These are phyloP conservation scores for Penicillium arizonense DNA, from an alignment of 495 filamentous ascomycete genomes.

Conservation along the genomic window DNA sequence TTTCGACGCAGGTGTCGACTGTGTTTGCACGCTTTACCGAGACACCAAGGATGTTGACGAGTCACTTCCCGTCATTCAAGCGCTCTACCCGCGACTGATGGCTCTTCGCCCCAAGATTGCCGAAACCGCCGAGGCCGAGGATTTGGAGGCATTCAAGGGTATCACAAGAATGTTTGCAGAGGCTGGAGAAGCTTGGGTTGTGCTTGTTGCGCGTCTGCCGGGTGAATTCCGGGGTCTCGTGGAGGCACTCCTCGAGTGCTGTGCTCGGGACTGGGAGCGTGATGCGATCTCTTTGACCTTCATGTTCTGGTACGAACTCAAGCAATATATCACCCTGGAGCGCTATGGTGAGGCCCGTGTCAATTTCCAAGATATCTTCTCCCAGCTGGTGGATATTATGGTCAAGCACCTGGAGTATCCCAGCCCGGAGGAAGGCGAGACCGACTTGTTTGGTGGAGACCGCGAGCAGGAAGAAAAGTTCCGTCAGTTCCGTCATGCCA, in stretches of 20 bases:
- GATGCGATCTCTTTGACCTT: constrained; percentile 92
- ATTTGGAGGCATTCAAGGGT: constrained; percentile 84
- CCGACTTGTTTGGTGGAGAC: constrained; percentile 92
- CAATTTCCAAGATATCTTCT: constrained; percentile 74
- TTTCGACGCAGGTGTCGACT: constrained; percentile 90
- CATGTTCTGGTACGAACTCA: constrained; percentile 97
- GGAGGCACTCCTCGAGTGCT: constrained; percentile 87
- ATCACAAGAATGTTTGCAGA: constrained; percentile 88
- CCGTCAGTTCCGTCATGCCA: constrained; percentile 90
- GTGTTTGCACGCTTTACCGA: constrained; percentile 82
- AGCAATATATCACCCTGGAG: constrained; percentile 90
- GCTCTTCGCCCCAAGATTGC: constrained; percentile 76
- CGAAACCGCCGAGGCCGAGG: constrained; percentile 72
- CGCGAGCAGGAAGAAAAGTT: constrained; percentile 96
- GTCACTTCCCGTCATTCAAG: constrained; percentile 73
- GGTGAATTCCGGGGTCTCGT: constrained; percentile 80
- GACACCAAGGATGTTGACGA: constrained; percentile 91
- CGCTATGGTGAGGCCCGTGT: constrained; percentile 80
- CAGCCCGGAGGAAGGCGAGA: constrained; percentile 68
- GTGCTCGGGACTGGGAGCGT: constrained; percentile 77
- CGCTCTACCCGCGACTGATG: constrained; percentile 81
- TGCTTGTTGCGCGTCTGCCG: constrained; percentile 83
- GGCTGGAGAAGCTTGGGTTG: constrained; percentile 90
- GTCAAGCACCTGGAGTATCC: constrained; percentile 90
- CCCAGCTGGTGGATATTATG: constrained; percentile 88